A percentile compares a stretch with the other conserved stretches of the same genome.
phyloP scores from a whole-genome alignment of 768 basidiomycete genomes.

The Neoboletus brunneissimus region DNA sequence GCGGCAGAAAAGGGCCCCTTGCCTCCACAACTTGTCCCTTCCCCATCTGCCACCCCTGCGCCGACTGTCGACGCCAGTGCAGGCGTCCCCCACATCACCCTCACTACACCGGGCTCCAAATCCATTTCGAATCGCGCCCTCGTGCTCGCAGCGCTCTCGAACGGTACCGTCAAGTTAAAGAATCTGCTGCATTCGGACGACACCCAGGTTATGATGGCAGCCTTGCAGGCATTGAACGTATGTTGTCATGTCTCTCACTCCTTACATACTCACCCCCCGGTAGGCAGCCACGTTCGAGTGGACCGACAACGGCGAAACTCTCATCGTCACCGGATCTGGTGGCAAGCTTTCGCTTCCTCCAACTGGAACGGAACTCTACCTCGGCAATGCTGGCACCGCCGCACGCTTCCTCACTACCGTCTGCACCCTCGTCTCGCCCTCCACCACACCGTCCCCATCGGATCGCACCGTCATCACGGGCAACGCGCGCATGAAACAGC shows the following conservation, averaged over 20 bases:
- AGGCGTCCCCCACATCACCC: conserved; percentile 40
- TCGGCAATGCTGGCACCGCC: conserved; percentile 96
- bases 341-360: conserved; percentile 77
- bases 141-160: conserved; percentile 87
- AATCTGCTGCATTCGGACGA: conserved; percentile 97
- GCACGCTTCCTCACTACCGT: conserved; percentile 97
- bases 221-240: conserved; percentile 83
- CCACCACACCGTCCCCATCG: conserved; percentile 32
- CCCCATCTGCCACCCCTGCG: background rate
- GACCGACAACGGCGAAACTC: conserved; percentile 95
- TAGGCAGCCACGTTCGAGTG: conserved; percentile 91
- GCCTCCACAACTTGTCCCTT: conserved; percentile 20
- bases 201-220: conserved; percentile 99
- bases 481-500: conserved; percentile 98
- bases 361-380: conserved; percentile 85
- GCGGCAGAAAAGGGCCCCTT: conserved; percentile 13
- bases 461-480: conserved; percentile 84
- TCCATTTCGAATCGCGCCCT: conserved; percentile 94
- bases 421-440: conserved; percentile 76
- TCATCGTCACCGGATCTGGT: conserved; percentile 85
- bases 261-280: background rate
- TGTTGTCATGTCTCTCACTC: background rate
- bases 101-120: conserved; percentile 95
- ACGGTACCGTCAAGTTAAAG: conserved; percentile 81
- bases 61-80: background rate